Conservation (phyloP, 805 yeast species). For the Wickerhamomyces alni region DNA sequence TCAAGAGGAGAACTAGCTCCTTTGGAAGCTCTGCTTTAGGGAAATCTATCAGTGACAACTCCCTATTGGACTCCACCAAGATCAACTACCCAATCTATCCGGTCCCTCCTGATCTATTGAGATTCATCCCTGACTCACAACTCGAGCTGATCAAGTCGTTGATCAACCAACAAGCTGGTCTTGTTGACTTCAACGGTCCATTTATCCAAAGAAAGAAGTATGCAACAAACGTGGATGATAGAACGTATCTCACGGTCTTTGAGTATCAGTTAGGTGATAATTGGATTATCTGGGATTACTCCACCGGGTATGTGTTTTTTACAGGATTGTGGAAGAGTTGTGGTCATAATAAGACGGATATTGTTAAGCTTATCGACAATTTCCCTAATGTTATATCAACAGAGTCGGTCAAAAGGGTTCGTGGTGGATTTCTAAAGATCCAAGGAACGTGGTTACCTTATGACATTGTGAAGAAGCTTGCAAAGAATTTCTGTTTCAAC, state of each 20-base stretch:
- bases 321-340: slow-evolving; percentile 84
- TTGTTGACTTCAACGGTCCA: slow-evolving; percentile 1
- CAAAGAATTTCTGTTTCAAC: slow-evolving; percentile 69
- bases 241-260: slow-evolving; percentile 62
- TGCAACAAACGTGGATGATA: slow-evolving; percentile 68
- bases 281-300: slow-evolving; percentile 82
- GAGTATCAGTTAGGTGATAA: slow-evolving; percentile 66
- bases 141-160: slow-evolving; percentile 9
- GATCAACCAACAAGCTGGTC: background rate
- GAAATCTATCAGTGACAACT: slow-evolving; percentile 6
- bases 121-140: slow-evolving; percentile 20
- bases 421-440: slow-evolving; percentile 88
- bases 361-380: slow-evolving; percentile 52
- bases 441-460: slow-evolving; percentile 94
- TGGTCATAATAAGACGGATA: slow-evolving; percentile 69
- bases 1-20: background rate
- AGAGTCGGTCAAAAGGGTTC: slow-evolving; percentile 48
- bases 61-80: slow-evolving; percentile 13
- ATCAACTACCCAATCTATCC: slow-evolving; percentile 14
- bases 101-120: slow-evolving; percentile 8
- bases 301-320: slow-evolving; percentile 78
- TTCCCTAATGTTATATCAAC: slow-evolving; percentile 14
- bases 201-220: slow-evolving; percentile 39
- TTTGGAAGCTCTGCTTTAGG: background rate
- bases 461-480: slow-evolving; percentile 58